Percentiles rank a stretch among this genome's conserved stretches.
These are phyloP conservation scores for Atalantia buxifolia DNA, from an alignment of 345 rosid genomes.

Conservation along the genomic window DNA sequence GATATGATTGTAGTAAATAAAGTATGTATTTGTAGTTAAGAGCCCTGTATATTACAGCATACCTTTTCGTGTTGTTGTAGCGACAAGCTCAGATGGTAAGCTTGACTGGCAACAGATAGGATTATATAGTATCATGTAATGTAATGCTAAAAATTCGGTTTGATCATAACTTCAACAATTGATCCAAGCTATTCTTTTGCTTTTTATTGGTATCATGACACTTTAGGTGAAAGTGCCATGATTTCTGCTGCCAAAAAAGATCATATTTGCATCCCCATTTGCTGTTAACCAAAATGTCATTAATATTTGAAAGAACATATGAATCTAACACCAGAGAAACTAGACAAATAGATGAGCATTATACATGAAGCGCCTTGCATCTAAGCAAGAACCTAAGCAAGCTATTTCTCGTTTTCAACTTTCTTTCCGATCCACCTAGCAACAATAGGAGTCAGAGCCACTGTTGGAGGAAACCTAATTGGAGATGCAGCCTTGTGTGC, in stretches of 20 bases:
- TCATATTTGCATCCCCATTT: not conserved
- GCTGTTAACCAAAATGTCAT: not conserved
- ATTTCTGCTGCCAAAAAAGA: not conserved
- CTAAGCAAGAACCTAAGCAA: not conserved
- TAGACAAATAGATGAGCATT: not conserved
- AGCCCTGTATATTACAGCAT: slow-evolving; percentile 30
- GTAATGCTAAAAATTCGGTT: slow-evolving; percentile 6
- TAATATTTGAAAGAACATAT: not conserved
- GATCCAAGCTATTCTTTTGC: not conserved
- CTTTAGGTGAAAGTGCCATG: not conserved
- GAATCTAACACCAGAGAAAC: not conserved
- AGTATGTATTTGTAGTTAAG: slow-evolving; percentile 1
- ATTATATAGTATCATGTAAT: slow-evolving; percentile 7
- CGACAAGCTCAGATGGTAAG: not conserved
- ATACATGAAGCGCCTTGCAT: not conserved
- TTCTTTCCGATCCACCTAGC: slow-evolving; percentile 90
- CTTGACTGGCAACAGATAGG: not conserved
- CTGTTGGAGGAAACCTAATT: slow-evolving; percentile 85
- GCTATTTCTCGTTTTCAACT: slow-evolving; percentile 47
- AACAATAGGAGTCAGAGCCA: slow-evolving; percentile 87
- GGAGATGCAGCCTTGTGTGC: slow-evolving; percentile 99
- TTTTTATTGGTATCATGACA: not conserved
- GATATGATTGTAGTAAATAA: slow-evolving; percentile 19
- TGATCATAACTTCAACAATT: not conserved
- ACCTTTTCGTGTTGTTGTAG: not conserved